Percentiles rank a stretch among this genome's conserved stretches.
phyloP scores from a whole-genome alignment of 108 stramenopile genomes.

The Seminavis robusta region DNA sequence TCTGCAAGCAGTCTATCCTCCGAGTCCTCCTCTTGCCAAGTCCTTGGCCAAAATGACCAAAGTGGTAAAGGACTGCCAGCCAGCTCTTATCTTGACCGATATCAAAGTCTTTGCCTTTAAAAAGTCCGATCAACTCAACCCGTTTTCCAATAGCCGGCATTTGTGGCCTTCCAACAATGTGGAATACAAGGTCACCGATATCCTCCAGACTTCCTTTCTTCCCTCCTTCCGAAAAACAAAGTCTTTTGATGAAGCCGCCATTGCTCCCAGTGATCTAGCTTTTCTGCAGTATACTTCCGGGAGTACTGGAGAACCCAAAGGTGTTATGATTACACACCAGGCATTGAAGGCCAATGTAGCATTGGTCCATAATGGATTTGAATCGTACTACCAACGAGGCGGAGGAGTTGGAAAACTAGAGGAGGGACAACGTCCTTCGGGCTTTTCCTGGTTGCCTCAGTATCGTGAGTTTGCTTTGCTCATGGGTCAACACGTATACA shows the following conservation, averaged over 20 bases:
- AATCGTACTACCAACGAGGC: no score
- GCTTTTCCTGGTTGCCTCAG: slow-evolving; percentile 70
- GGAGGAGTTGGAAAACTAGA: no score
- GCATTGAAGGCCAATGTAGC: neutral
- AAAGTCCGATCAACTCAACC: neutral
- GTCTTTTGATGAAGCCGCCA: neutral
- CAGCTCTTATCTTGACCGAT: neutral
- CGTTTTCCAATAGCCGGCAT: neutral
- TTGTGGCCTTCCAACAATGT: slow-evolving; percentile 4
- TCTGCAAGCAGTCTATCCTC: neutral
- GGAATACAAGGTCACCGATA: neutral
- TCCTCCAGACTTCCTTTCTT: neutral
- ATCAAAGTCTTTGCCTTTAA: neutral
- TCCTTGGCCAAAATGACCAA: no score
- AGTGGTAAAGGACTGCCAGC: slow-evolving; percentile 1
- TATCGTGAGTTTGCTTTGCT: slow-evolving; percentile 80
- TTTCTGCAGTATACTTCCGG: slow-evolving; percentile 77
- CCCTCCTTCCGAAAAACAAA: no score
- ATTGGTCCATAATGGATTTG: neutral
- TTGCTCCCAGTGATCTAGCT: slow-evolving; percentile 17
- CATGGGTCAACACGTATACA: slow-evolving; percentile 56
- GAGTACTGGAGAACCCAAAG: no score
- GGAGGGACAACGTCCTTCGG: no score
- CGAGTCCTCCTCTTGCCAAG: neutral
- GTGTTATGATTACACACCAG: no score